Percentiles rank a stretch among this genome's conserved stretches.
phyloP scores from a whole-genome alignment of 139 green algal genomes.

The Protoeuglena noctilucae region DNA sequence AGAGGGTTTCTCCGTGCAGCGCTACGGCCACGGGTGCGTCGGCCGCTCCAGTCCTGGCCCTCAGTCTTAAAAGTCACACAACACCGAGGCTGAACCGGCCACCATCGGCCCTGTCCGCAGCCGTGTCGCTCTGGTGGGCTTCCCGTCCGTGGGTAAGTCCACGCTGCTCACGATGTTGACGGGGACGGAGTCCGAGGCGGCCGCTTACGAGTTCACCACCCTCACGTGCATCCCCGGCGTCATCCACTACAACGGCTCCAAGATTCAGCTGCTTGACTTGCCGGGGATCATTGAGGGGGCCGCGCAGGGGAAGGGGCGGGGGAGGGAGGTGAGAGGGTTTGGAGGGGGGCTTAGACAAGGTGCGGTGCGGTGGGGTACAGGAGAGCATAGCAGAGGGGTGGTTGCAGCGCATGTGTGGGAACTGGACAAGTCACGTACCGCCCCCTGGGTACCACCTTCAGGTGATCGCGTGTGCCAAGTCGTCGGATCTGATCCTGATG shows the following conservation, averaged over 20 bases:
- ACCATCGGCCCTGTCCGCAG: too few species aligned
- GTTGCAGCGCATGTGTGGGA: too few species aligned
- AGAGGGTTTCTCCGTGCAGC: slow-evolving; percentile 92
- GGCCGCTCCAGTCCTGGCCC: too few species aligned
- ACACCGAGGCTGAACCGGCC: too few species aligned
- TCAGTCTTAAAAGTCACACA: too few species aligned
- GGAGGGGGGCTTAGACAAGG: neutral
- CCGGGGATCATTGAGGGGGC: slow-evolving; percentile 98
- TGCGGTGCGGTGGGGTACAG: neutral
- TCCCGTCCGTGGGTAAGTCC: slow-evolving; percentile 95
- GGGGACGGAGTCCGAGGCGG: slow-evolving; percentile 64
- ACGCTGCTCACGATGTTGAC: slow-evolving; percentile 87
- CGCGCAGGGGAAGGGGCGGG: slow-evolving; percentile 79
- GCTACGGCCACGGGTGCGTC: slow-evolving; percentile 88
- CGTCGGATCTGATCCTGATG: slow-evolving; percentile 93
- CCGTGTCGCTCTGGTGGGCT: slow-evolving; percentile 24
- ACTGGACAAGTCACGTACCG: too few species aligned
- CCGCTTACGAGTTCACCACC: slow-evolving; percentile 98
- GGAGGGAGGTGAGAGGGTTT: slow-evolving; percentile 50
- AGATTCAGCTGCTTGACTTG: slow-evolving; percentile 98
- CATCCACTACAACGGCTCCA: slow-evolving; percentile 99
- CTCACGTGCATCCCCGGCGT: slow-evolving; percentile 93
- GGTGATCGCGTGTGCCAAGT: slow-evolving; percentile 98
- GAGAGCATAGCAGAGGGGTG: neutral
- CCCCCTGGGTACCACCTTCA: too few species aligned